Evolutionary conservation across 345 rosid species (phyloP).

Genomic region (Camelina neglecta): DNA sequence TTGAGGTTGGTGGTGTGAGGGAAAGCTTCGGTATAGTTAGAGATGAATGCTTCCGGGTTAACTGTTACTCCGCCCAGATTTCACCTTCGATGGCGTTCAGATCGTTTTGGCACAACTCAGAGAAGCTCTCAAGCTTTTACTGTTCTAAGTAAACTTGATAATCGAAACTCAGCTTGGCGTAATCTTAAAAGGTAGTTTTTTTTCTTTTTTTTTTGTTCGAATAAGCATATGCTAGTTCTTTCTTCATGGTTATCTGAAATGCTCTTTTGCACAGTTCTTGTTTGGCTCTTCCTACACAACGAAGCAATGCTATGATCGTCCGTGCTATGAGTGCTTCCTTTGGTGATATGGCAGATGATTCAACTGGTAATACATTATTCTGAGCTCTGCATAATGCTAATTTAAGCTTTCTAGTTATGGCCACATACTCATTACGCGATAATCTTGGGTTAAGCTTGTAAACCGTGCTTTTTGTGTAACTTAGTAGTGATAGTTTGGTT

Average conservation of each 20-base stretch:
- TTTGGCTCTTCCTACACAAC: constrained; percentile 42
- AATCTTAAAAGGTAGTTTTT: constrained; percentile 51
- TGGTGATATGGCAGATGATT: constrained; percentile 63
- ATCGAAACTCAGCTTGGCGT: constrained; percentile 34
- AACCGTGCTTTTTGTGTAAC: neutral
- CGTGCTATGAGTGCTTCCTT: constrained; percentile 83
- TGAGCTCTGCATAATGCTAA: neutral
- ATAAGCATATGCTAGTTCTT: constrained; percentile 18
- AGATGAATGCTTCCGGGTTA: constrained; percentile 71
- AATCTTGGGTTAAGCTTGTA: neutral
- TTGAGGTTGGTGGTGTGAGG: constrained; percentile 32
- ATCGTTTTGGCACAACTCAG: constrained; percentile 36
- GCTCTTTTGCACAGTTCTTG: constrained; percentile 37
- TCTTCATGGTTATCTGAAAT: constrained; percentile 14
- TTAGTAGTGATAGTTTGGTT: neutral
- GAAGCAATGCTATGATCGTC: constrained; percentile 48
- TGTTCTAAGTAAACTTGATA: constrained; percentile 36
- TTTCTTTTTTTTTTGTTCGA: neutral
- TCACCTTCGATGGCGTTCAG: constrained; percentile 49
- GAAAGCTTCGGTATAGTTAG: constrained; percentile 25
- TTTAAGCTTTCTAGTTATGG: constrained; percentile 6
- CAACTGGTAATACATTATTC: constrained; percentile 50
- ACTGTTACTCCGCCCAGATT: constrained; percentile 60
- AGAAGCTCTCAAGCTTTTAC: constrained; percentile 47
- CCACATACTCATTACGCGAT: neutral